Evolutionary conservation across 306 rosid species (phyloP), one percentile per base, ranked within the genome.

Genomic region (Cucumis melo): DNA sequence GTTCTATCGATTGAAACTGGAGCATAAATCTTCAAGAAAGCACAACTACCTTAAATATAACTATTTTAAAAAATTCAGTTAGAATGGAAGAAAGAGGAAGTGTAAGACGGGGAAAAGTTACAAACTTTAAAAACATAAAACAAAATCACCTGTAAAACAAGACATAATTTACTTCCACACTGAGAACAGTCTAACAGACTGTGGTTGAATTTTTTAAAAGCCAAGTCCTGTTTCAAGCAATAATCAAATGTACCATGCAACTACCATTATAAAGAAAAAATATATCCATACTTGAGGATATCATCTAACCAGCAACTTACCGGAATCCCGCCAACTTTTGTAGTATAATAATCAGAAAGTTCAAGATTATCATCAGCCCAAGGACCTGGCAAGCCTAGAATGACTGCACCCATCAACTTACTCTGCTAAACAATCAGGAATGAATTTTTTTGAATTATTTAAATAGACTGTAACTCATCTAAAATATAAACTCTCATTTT

Each of bases 261-360:
- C n/a, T 62, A 66, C 23, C 34, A 34, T 51, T 46, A 38, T 70
- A 61, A 12, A 57, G 4, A 16, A n/a, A n/a, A 62, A 8, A 16
- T 23, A 62, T 23, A 21, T 3, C 21, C 56, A 24, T 20, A 44
- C 53, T 10, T 21, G 10, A 55, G 27, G 20, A 19, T 34, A 36
- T 21, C 66, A 74, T 20, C 23, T 8, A 48, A 50, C 54, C 17
- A 78, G 14, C 39, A 62, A 74, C 92, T 81, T 80, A 93, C 98
- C 80, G 98, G 97, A 66, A 93, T 48, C 66, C 98, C 98, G 68
- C 98, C 97, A 23, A 88, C 78, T 90, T 93, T 93, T 13, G 89
- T 79, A 7, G 96, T 90, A 71, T 78, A 88, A 63, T 89, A 86
- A 91, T 90, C 96, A 51, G 97, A 70, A 1, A 82, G 61, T 62